phyloP scores from a whole-genome alignment of 768 basidiomycete genomes.

The Tremella yokohamensis region DNA sequence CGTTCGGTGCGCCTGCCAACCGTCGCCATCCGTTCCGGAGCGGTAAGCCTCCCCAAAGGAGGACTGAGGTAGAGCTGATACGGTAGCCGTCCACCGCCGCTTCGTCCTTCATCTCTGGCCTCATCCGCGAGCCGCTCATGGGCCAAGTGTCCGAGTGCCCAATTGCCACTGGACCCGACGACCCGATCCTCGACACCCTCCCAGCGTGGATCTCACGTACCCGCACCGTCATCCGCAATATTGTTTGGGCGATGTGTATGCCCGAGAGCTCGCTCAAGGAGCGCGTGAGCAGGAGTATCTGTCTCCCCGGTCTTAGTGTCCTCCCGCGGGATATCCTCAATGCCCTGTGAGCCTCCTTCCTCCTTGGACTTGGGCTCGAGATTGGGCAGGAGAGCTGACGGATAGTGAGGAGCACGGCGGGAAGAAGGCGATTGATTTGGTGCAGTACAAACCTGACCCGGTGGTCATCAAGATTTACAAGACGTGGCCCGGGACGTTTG shows the following conservation, averaged over 20 bases:
- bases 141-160: conserved; percentile 43
- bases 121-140: conserved; percentile 51
- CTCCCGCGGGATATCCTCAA: conserved; percentile 59
- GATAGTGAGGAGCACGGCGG: conserved; percentile 55
- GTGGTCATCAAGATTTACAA: conserved; percentile 46
- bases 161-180: conserved; percentile 39
- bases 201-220: conserved; percentile 58
- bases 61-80: not conserved
- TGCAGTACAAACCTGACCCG: conserved; percentile 48
- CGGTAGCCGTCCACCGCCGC: conserved; percentile 47
- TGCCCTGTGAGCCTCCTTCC: conserved; percentile 53
- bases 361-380: not conserved
- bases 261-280: conserved; percentile 53
- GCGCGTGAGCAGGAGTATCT: conserved; percentile 56
- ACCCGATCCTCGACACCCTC: conserved; percentile 54
- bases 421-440: conserved; percentile 54
- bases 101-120: conserved; percentile 51
- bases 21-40: conserved; percentile 50
- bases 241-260: conserved; percentile 57
- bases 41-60: conserved; percentile 19
- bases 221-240: conserved; percentile 58
- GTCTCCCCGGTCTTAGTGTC: conserved; percentile 62
- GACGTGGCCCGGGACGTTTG: conserved; percentile 50
- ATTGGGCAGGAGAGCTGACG: no score
- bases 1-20: conserved; percentile 49